These are phyloP conservation scores for Ogataea pignaliae DNA, from an alignment of 805 yeast genomes.

Conservation along the genomic window DNA sequence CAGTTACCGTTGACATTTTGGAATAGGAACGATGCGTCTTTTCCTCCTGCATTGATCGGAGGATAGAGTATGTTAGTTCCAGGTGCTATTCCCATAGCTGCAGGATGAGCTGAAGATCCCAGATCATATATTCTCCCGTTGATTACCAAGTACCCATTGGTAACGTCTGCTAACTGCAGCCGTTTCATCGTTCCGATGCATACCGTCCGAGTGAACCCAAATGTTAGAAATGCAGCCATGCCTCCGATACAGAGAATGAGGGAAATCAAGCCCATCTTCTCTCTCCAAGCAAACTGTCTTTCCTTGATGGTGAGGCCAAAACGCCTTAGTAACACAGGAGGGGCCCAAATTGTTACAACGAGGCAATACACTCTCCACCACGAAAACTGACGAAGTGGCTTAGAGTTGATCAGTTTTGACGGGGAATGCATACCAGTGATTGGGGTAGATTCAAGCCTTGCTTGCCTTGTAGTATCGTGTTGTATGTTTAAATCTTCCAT, in stretches of 20 bases:
- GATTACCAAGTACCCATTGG: constrained; percentile 59
- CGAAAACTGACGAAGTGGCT: background rate
- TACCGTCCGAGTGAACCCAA: constrained; percentile 83
- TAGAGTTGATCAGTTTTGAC: constrained; percentile 14
- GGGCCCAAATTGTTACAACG: constrained; percentile 87
- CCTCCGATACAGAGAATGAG: constrained; percentile 72
- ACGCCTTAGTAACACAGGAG: constrained; percentile 61
- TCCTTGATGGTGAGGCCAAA: constrained; percentile 77
- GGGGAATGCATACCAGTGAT: background rate
- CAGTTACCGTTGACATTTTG: constrained; percentile 94
- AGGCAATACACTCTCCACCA: constrained; percentile 84
- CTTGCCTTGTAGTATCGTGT: background rate
- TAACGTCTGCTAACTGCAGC: constrained; percentile 56
- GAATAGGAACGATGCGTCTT: constrained; percentile 77
- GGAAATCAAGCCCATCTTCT: constrained; percentile 80
- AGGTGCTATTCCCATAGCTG: constrained; percentile 68
- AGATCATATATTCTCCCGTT: constrained; percentile 80
- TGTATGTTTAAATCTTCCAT: no score
- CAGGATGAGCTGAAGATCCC: constrained; percentile 69
- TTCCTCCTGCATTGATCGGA: constrained; percentile 84
- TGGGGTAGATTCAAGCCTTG: background rate
- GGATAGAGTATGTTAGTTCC: constrained; percentile 77
- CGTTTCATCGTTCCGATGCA: constrained; percentile 50
- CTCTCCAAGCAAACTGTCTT: constrained; percentile 96
- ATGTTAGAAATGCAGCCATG: constrained; percentile 78